Conservation (phyloP, 257 asterid genomes). For the Solanum acaule region DNA sequence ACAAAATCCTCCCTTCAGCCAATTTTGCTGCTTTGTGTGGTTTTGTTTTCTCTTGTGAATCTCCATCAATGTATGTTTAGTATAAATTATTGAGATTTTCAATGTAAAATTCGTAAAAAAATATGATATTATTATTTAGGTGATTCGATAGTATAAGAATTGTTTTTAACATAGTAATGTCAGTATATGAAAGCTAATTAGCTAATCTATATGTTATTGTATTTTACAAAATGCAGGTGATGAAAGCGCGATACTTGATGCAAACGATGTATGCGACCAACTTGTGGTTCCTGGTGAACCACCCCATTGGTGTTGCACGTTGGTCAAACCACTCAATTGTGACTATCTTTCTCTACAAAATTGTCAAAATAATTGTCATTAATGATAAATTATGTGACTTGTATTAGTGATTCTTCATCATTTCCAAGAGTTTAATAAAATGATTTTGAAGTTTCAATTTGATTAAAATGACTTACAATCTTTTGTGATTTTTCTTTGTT, state of each 20-base stretch:
- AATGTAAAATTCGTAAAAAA: not conserved
- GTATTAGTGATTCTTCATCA: not conserved
- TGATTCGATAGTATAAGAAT: not conserved
- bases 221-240: not conserved
- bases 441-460: not conserved
- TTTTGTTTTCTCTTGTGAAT: not conserved
- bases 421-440: not conserved
- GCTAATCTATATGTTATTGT: not conserved
- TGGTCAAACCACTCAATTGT: not conserved
- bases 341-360: no score
- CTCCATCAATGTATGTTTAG: not conserved
- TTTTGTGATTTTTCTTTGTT: not conserved
- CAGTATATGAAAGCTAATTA: not conserved
- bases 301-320: not conserved
- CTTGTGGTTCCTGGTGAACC: not conserved
- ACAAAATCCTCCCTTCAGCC: not conserved
- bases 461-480: not conserved
- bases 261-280: not conserved
- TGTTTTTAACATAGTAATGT: fast-evolving
- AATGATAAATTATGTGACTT: not conserved
- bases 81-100: not conserved
- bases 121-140: not conserved
- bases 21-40: not conserved
- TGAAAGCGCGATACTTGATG: not conserved
- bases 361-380: not conserved